A percentile compares a stretch with the other conserved stretches of the same genome.
Evolutionary conservation across 2,329 filamentous ascomycete genomes (phyloP).

Genomic region (Drechslerella coelobrocha): DNA sequence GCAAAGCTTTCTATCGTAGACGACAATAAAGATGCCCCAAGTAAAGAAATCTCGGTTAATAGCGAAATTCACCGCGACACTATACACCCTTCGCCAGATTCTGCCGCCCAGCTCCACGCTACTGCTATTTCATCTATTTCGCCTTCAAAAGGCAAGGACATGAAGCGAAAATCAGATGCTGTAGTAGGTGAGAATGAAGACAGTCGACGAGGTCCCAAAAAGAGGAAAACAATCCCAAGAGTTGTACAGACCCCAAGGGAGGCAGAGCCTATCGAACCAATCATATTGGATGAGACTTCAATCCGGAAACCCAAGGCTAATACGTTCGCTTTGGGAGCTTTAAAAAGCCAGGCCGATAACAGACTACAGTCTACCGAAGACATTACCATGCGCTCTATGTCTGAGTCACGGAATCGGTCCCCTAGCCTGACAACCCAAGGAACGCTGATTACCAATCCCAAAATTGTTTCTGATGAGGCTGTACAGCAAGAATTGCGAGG

Average conservation of each 20-base stretch:
- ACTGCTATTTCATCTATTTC: constrained; percentile 9
- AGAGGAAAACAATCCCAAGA: constrained; percentile 19
- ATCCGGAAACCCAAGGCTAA: not conserved
- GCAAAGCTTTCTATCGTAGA: not conserved
- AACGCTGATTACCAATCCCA: not conserved
- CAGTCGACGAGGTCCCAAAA: constrained; percentile 20
- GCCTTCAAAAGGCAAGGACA: constrained; percentile 33
- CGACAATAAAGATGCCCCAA: not conserved
- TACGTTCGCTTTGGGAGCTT: not conserved
- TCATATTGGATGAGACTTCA: not conserved
- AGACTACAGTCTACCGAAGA: not conserved
- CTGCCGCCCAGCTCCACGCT: constrained; percentile 4
- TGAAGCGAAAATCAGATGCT: constrained; percentile 45
- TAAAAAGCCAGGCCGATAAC: not conserved
- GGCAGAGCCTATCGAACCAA: not conserved
- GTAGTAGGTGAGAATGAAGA: constrained; percentile 16
- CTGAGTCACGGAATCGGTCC: not conserved
- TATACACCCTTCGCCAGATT: not conserved
- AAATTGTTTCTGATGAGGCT: not conserved
- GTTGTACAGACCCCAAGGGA: not conserved
- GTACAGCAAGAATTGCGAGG: not conserved
- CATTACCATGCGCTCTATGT: not conserved
- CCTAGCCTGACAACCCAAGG: not conserved
- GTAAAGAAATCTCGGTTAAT: not conserved
- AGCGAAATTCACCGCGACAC: not conserved